These are phyloP conservation scores for Helianthus tuberosus DNA, from an alignment of 129 eudicot genomes.

Conservation along the genomic window DNA sequence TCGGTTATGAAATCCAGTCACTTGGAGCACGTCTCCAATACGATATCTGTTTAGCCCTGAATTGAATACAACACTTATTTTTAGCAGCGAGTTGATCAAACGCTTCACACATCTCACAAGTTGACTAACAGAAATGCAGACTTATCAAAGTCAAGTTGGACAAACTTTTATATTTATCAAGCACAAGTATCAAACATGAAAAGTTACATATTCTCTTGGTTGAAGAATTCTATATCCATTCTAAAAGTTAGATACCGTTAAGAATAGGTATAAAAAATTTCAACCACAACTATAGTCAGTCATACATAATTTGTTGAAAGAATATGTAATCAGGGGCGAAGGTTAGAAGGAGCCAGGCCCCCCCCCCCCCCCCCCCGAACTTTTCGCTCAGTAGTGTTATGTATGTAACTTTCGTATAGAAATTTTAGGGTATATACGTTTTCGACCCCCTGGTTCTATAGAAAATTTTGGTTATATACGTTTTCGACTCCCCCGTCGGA, in stretches of 20 bases:
- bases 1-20: constrained; percentile 75
- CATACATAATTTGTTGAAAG: constrained; percentile 11
- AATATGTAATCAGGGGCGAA: not conserved
- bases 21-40: constrained; percentile 93
- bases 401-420: too few relatives aligned
- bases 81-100: constrained; percentile 10
- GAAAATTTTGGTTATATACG: too few relatives aligned
- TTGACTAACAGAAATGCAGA: constrained; percentile 13
- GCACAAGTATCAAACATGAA: constrained; percentile 13
- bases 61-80: not conserved
- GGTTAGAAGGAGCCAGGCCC: too few relatives aligned
- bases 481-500: too few relatives aligned
- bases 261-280: constrained; percentile 6
- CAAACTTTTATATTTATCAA: not conserved
- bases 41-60: constrained; percentile 81
- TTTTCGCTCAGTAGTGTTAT: too few relatives aligned
- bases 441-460: too few relatives aligned
- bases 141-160: not conserved
- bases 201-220: constrained; percentile 12
- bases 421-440: too few relatives aligned
- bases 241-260: not conserved
- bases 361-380: too few relatives aligned
- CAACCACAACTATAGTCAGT: constrained; percentile 11
- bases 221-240: not conserved
- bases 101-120: constrained; percentile 16